A percentile compares a stretch with the other conserved stretches of the same genome.
phyloP scores from a whole-genome alignment of 441 rosid species.

The Flueggea neowawraea region DNA sequence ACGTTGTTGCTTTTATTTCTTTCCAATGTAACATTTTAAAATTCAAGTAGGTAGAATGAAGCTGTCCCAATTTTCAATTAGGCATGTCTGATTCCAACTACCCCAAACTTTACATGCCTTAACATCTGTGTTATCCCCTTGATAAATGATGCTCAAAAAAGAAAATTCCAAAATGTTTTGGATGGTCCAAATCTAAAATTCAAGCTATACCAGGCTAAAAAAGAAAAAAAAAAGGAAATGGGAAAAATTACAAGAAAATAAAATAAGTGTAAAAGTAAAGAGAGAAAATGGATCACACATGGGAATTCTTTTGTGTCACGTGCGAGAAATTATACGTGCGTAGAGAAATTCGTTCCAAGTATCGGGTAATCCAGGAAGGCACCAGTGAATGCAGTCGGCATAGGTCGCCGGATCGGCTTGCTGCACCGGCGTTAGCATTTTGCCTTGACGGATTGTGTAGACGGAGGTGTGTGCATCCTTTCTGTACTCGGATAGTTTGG shows the following conservation, averaged over 20 bases:
- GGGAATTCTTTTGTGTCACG: slow-evolving; percentile 25
- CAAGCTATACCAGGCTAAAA: neutral
- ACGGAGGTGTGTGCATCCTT: slow-evolving; percentile 94
- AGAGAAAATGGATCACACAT: no score
- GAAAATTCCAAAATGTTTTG: neutral
- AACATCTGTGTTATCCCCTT: neutral
- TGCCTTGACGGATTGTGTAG: slow-evolving; percentile 82
- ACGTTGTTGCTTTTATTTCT: no score
- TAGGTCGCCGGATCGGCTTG: slow-evolving; percentile 66
- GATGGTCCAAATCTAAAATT: slow-evolving; percentile 9
- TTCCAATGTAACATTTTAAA: no score
- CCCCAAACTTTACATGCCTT: neutral
- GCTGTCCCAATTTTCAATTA: slow-evolving; percentile 1
- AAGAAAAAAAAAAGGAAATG: neutral
- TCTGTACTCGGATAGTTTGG: slow-evolving; percentile 66
- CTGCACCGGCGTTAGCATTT: slow-evolving; percentile 66
- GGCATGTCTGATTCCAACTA: slow-evolving; percentile 10
- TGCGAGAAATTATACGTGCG: slow-evolving; percentile 53
- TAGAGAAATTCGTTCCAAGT: slow-evolving; percentile 80
- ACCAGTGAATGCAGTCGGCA: slow-evolving; percentile 87
- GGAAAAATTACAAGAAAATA: slow-evolving; percentile 1
- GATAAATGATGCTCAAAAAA: no score
- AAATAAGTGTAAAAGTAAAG: neutral
- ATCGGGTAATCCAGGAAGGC: slow-evolving; percentile 84
- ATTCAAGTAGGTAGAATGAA: no score